phyloP scores from a whole-genome alignment of 768 basidiomycete species.

The Kwoniella heveanensis region DNA sequence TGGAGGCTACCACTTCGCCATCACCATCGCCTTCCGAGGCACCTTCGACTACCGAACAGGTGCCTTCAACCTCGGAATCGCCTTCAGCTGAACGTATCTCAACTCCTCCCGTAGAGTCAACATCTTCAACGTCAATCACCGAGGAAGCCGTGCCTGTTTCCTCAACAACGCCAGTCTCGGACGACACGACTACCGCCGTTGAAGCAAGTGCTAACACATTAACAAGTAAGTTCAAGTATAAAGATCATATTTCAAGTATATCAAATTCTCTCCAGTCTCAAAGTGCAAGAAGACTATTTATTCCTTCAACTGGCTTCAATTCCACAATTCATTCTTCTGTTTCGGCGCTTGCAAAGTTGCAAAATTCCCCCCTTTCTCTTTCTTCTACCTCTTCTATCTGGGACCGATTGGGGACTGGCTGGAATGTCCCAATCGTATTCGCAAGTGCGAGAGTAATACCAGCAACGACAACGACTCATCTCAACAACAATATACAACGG shows the following conservation, averaged over 20 bases:
- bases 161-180: not conserved
- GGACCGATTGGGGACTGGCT: not conserved
- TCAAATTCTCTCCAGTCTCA: not conserved
- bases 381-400: not conserved
- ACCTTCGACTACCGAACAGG: not conserved
- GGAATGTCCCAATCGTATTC: not conserved
- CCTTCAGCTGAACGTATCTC: not conserved
- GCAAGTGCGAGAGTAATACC: not conserved
- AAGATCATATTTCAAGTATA: not conserved
- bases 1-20: not conserved
- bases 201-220: not conserved
- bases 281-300: not conserved
- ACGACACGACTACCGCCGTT: not conserved
- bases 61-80: constrained; percentile 1
- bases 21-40: not conserved
- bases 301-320: not conserved
- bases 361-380: not conserved
- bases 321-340: not conserved
- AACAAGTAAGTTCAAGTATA: not conserved
- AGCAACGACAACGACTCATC: not conserved
- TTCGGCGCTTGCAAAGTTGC: not conserved
- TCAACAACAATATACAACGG: not conserved
- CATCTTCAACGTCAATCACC: not conserved
- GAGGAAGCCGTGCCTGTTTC: not conserved
- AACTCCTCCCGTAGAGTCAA: not conserved